Conservation (phyloP, 768 basidiomycete genomes). For the Collybia nuda region DNA sequence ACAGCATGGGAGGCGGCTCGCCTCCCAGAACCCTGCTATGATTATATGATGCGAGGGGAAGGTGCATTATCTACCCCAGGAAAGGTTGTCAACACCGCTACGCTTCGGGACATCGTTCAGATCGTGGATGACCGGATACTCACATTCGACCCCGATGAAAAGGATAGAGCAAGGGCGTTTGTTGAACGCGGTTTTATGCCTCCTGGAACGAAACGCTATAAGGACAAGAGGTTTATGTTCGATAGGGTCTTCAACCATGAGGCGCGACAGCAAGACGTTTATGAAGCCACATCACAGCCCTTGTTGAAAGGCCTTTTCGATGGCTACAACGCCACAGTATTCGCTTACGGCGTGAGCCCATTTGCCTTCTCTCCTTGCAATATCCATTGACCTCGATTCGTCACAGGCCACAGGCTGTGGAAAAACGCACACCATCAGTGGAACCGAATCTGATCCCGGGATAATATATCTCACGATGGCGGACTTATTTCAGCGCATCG, state of each 20-base stretch:
- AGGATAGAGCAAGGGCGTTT: slow-evolving; percentile 77
- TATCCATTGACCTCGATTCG: slow-evolving; percentile 6
- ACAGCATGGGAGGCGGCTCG: slow-evolving; percentile 82
- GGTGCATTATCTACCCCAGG: slow-evolving; percentile 77
- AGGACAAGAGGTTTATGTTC: slow-evolving; percentile 97
- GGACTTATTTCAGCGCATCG: slow-evolving; percentile 92
- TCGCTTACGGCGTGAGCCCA: slow-evolving; percentile 87
- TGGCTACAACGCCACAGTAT: slow-evolving; percentile 96
- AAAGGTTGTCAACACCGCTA: slow-evolving; percentile 51
- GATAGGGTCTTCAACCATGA: slow-evolving; percentile 88
- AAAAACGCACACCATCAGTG: slow-evolving; percentile 98
- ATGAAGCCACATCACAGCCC: slow-evolving; percentile 82
- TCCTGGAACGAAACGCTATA: slow-evolving; percentile 90
- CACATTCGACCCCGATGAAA: slow-evolving; percentile 94
- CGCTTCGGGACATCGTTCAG: slow-evolving; percentile 77
- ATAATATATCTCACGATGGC: slow-evolving; percentile 97
- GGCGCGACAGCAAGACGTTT: slow-evolving; percentile 83
- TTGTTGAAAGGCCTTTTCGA: slow-evolving; percentile 83
- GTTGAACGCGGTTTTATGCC: slow-evolving; percentile 83
- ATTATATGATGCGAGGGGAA: slow-evolving; percentile 75
- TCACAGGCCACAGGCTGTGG: slow-evolving; percentile 98
- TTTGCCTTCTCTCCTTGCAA: slow-evolving; percentile 10
- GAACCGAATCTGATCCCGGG: slow-evolving; percentile 83
- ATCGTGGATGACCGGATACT: slow-evolving; percentile 93
- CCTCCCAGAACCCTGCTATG: slow-evolving; percentile 73